Base-by-base conservation (phyloP, 305 asterid species). In the Fraxinus xanthoxyloides region DNA sequence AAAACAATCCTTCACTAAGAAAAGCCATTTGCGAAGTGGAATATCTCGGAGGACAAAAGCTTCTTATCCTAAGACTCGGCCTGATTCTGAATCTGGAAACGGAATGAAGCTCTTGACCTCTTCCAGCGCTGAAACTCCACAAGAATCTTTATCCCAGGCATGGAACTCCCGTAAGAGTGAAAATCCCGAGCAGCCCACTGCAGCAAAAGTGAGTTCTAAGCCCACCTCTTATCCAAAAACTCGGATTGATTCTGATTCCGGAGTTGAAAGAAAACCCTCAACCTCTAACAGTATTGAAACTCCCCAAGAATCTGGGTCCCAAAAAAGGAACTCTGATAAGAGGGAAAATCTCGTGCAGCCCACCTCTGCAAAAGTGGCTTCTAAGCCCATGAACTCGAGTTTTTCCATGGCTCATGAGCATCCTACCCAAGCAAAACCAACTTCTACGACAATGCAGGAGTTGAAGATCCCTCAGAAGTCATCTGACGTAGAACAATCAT, bases 11-110 rank as follows among this genome's bases (percentile, higher is more conserved):
- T 17, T 21, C 56, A 21, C 82, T 5, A 81, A 88, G 65, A 90
- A 82, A 81, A 80, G 77, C 80, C 90, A 77, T 43, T 59, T 86
- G 76, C 91, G 76, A 5, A 75, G 88, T 82, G 94, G 90, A 59
- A 32, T 91, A 56, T 92, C 98, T 38, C 87, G 88, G 43, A 85
- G 97, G 85, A 91, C 98, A 26, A 92, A 91, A 86, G 86, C 86
- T 30, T 75, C 86, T 75, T 51, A 83, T 48, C 67, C 87, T 0
- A 89, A 83, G 85, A 54, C 67, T 56, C 85, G 43, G 26, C 83
- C 48, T 54, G 84, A 77, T 85, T 83, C 85, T 56, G 85, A 84
- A 79, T 85, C 85, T 40, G 86, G 72, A 43, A 77, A 59, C 31
- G 94, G 82, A 74, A 77, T 83, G 72, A 85, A 80, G 76, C 72